A percentile compares a stretch with the other conserved stretches of the same genome.
These are phyloP conservation scores for Eustoma russellianum DNA, from an alignment of 257 asterid species.

Conservation along the genomic window DNA sequence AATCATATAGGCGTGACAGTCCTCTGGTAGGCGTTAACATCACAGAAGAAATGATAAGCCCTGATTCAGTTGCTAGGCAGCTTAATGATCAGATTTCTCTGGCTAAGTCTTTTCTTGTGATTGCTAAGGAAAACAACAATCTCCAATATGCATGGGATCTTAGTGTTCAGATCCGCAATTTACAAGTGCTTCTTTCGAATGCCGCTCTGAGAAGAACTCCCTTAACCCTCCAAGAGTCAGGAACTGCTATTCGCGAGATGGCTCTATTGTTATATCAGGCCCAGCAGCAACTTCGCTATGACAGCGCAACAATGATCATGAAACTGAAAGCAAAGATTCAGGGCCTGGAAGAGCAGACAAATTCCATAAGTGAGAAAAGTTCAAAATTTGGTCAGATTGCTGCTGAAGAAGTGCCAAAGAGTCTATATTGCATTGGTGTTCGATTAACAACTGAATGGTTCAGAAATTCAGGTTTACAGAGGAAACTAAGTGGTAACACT, in stretches of 20 bases:
- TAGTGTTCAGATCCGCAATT: constrained; percentile 40
- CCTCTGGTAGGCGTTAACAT: constrained; percentile 24
- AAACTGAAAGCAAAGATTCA: constrained; percentile 39
- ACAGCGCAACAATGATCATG: constrained; percentile 41
- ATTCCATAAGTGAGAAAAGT: constrained; percentile 32
- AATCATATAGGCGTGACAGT: constrained; percentile 29
- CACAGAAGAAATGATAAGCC: constrained; percentile 37
- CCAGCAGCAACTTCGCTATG: constrained; percentile 40
- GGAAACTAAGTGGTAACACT: constrained; percentile 14
- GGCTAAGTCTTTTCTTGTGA: constrained; percentile 35
- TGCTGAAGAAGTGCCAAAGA: constrained; percentile 45
- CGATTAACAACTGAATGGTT: constrained; percentile 37
- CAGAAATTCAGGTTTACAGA: constrained; percentile 23
- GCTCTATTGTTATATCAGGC: constrained; percentile 40
- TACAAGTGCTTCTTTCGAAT: constrained; percentile 31
- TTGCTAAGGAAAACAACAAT: constrained; percentile 40
- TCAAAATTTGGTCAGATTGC: constrained; percentile 41
- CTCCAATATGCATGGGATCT: constrained; percentile 45
- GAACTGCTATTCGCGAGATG: constrained; percentile 32
- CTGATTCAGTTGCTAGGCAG: constrained; percentile 35
- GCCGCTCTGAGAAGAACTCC: constrained; percentile 41
- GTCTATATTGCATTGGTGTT: constrained; percentile 39
- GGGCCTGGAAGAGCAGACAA: constrained; percentile 39
- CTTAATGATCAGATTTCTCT: constrained; percentile 42
- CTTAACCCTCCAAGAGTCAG: constrained; percentile 31